phyloP scores from a whole-genome alignment of 2,329 filamentous ascomycete species.

The Aspergillus floridensis region DNA sequence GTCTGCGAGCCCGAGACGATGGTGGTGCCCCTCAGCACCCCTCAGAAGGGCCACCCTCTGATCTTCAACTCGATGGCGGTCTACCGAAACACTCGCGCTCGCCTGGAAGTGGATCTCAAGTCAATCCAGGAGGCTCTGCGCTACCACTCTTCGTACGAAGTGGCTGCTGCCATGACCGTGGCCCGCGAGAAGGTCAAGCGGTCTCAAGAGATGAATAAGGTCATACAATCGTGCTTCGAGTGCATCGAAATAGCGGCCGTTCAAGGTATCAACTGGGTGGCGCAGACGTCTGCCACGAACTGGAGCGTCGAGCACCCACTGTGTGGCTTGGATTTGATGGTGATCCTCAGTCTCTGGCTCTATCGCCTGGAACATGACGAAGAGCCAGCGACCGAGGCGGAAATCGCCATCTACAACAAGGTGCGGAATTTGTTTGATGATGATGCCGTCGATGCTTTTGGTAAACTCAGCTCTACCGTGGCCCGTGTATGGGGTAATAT shows the following conservation, averaged over 20 bases:
- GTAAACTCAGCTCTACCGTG: slow-evolving; percentile 90
- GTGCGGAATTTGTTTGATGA: slow-evolving; percentile 82
- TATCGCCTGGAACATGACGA: slow-evolving; percentile 99
- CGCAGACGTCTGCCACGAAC: slow-evolving; percentile 94
- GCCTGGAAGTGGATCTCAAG: slow-evolving; percentile 93
- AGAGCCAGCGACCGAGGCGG: slow-evolving; percentile 59
- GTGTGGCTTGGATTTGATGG: slow-evolving; percentile 94
- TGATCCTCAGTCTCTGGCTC: slow-evolving; percentile 95
- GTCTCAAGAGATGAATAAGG: slow-evolving; percentile 96
- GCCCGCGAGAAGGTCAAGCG: slow-evolving; percentile 92
- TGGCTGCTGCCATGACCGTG: slow-evolving; percentile 93
- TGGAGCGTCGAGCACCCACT: slow-evolving; percentile 99
- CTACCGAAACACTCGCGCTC: slow-evolving; percentile 88
- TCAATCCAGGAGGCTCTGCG: slow-evolving; percentile 92
- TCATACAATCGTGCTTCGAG: slow-evolving; percentile 95
- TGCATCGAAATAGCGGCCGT: slow-evolving; percentile 94
- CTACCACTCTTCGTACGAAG: slow-evolving; percentile 96
- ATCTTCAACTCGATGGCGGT: slow-evolving; percentile 98
- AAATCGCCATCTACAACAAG: slow-evolving; percentile 57
- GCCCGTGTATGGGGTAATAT: slow-evolving; percentile 95
- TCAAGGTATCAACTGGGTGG: slow-evolving; percentile 95
- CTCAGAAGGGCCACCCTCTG: slow-evolving; percentile 91
- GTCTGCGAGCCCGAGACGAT: slow-evolving; percentile 89
- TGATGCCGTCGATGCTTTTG: slow-evolving; percentile 78
- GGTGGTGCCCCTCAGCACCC: slow-evolving; percentile 83